phyloP scores from a whole-genome alignment of 768 basidiomycete species.

The Boletus rubroflammeus region DNA sequence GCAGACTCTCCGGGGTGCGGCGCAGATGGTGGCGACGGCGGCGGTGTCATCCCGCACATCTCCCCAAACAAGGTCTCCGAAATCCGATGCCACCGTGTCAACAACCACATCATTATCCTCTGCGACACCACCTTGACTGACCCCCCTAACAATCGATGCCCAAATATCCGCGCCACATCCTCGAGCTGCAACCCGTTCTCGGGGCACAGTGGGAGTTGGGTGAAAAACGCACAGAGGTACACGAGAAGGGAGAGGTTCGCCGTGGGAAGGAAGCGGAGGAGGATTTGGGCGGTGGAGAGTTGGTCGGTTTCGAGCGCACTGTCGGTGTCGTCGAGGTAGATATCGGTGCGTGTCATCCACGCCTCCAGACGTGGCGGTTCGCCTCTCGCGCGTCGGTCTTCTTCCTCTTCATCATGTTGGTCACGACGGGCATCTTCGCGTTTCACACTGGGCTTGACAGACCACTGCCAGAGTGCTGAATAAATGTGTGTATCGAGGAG shows the following conservation, averaged over 20 bases:
- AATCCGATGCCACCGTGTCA: constrained; percentile 26
- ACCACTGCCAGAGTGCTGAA: constrained; percentile 42
- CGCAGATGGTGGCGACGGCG: constrained; percentile 4
- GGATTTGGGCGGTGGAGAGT: constrained; percentile 41
- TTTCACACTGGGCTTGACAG: constrained; percentile 40
- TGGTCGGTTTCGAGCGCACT: constrained; percentile 31
- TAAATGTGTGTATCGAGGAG: constrained; percentile 42
- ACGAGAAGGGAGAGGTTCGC: constrained; percentile 39
- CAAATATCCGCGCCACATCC: constrained; percentile 46
- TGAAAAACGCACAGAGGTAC: constrained; percentile 48
- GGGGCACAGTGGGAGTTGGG: constrained; percentile 47
- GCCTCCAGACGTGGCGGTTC: constrained; percentile 21
- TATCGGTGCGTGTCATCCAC: constrained; percentile 10
- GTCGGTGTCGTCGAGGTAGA: constrained; percentile 15
- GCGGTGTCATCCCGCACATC: constrained; percentile 21
- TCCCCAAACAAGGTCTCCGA: constrained; percentile 27
- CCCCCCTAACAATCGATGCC: constrained; percentile 38
- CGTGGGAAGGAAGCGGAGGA: constrained; percentile 49
- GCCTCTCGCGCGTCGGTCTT: constrained; percentile 27
- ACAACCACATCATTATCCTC: constrained; percentile 34
- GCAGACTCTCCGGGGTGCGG: background rate
- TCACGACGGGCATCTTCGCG: constrained; percentile 31
- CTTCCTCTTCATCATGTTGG: constrained; percentile 32
- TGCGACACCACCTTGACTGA: constrained; percentile 21
- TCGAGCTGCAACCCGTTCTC: constrained; percentile 47